These are phyloP conservation scores for Neurospora sp. DNA, from an alignment of 495 filamentous ascomycete species.

Conservation along the genomic window DNA sequence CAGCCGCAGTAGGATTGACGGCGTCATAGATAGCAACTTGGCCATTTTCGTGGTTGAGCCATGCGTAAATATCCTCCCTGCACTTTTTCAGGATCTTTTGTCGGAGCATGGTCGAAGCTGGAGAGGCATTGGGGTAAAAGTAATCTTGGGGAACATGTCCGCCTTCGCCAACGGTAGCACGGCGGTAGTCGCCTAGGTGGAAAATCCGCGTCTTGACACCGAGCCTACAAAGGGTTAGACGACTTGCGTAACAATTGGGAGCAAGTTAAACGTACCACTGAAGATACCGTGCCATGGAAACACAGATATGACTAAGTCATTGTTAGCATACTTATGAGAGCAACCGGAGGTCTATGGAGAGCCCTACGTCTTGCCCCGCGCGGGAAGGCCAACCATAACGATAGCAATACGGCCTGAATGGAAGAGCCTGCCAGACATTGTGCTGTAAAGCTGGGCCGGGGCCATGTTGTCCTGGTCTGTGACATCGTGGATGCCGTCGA, in stretches of 20 bases:
- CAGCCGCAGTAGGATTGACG: slow-evolving; percentile 81
- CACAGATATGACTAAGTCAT: slow-evolving; percentile 69
- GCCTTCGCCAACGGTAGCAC: slow-evolving; percentile 76
- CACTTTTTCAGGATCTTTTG: slow-evolving; percentile 98
- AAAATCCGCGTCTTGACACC: slow-evolving; percentile 97
- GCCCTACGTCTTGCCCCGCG: slow-evolving; percentile 88
- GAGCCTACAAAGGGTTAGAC: slow-evolving; percentile 46
- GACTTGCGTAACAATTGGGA: slow-evolving; percentile 7
- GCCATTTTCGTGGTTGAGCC: slow-evolving; percentile 92
- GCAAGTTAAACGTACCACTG: slow-evolving; percentile 56
- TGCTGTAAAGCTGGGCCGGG: slow-evolving; percentile 95
- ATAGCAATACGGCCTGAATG: slow-evolving; percentile 96
- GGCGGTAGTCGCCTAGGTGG: slow-evolving; percentile 92
- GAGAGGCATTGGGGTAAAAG: slow-evolving; percentile 90
- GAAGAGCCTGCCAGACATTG: slow-evolving; percentile 91
- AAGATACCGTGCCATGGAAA: slow-evolving; percentile 89
- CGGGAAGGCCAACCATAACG: slow-evolving; percentile 90
- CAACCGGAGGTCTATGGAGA: background rate
- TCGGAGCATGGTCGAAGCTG: slow-evolving; percentile 74
- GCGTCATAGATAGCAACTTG: slow-evolving; percentile 99
- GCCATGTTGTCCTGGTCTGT: slow-evolving; percentile 70
- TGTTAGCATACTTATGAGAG: slow-evolving; percentile 13
- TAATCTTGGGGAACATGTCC: slow-evolving; percentile 93
- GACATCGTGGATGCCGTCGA: slow-evolving; percentile 95
- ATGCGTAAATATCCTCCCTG: slow-evolving; percentile 91